Conservation (phyloP, 345 rosid genomes). For the Stellera chamaejasme region DNA sequence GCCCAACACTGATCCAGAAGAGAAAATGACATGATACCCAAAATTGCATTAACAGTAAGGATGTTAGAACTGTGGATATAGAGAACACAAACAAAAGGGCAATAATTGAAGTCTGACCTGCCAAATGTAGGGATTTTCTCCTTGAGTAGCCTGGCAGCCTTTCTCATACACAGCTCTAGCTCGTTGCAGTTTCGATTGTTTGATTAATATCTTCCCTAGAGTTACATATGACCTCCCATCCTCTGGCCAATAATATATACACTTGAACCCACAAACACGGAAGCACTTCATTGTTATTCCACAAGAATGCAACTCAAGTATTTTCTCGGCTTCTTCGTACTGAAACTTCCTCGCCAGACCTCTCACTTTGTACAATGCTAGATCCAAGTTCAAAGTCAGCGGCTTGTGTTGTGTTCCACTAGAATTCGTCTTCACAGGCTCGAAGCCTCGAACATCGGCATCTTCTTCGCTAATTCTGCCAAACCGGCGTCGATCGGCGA, state of each 20-base stretch:
- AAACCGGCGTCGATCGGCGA: slow-evolving; percentile 49
- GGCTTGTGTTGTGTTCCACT: slow-evolving; percentile 42
- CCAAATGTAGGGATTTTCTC: slow-evolving; percentile 97
- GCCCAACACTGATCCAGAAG: slow-evolving; percentile 85
- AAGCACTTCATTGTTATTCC: slow-evolving; percentile 1
- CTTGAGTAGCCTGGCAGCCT: slow-evolving; percentile 93
- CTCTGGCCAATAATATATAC: slow-evolving; percentile 86
- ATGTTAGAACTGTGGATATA: no score
- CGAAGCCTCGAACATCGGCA: slow-evolving; percentile 97
- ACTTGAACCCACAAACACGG: slow-evolving; percentile 38
- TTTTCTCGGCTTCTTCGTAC: slow-evolving; percentile 58
- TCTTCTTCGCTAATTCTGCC: slow-evolving; percentile 62
- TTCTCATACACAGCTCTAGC: slow-evolving; percentile 74
- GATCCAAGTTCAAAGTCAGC: slow-evolving; percentile 66
- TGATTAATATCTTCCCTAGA: slow-evolving; percentile 66
- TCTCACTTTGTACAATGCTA: slow-evolving; percentile 80
- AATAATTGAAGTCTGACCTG: slow-evolving; percentile 38
- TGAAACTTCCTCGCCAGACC: slow-evolving; percentile 42
- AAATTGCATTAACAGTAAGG: no score
- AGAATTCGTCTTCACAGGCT: slow-evolving; percentile 52
- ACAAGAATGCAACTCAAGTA: slow-evolving; percentile 28
- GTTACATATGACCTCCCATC: slow-evolving; percentile 93
- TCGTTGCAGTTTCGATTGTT: slow-evolving; percentile 54
- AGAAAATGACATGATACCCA: no score
- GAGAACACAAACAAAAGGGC: not conserved